A percentile compares a stretch with the other conserved stretches of the same genome.
Conservation (phyloP, 192 early-diverging fungal genomes). For the Polychytrium aggregatum region DNA sequence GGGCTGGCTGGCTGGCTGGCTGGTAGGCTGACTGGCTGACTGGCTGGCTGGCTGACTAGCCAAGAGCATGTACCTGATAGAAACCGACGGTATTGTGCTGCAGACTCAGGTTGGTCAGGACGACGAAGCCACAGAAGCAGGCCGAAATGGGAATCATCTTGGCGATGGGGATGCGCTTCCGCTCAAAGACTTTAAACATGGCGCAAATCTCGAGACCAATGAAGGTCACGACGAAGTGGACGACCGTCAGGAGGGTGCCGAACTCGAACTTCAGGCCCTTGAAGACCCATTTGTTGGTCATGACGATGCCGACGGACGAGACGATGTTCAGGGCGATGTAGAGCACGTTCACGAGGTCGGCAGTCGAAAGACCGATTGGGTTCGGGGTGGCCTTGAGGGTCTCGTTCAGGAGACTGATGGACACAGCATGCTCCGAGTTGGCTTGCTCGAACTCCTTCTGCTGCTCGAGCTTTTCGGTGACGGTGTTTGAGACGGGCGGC, state of each 20-base stretch:
- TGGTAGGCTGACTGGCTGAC: too few species aligned
- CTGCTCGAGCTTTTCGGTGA: too few species aligned
- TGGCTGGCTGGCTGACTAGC: too few species aligned
- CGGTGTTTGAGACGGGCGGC: too few species aligned
- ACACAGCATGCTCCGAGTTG: too few species aligned
- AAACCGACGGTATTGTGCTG: conserved; percentile 9
- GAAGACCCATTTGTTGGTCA: conserved; percentile 10
- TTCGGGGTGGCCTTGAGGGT: neutral
- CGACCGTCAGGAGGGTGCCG: conserved; percentile 6
- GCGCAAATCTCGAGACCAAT: conserved; percentile 6
- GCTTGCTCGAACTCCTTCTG: too few species aligned
- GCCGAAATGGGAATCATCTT: neutral
- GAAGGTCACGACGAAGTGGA: conserved; percentile 6
- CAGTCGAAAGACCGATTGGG: too few species aligned
- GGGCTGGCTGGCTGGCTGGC: too few species aligned
- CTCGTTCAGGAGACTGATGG: neutral
- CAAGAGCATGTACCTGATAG: conserved; percentile 3
- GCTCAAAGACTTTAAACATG: neutral
- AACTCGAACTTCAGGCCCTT: neutral
- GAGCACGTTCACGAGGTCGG: too few species aligned
- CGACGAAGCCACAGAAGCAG: conserved; percentile 4
- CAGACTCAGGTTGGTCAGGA: conserved; percentile 10
- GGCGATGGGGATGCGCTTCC: conserved; percentile 1
- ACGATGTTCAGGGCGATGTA: conserved; percentile 5
- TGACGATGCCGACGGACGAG: conserved; percentile 6